Percentiles rank a stretch among this genome's conserved stretches.
Evolutionary conservation across 306 rosid species (phyloP).

Genomic region (Vachellia pachyceras): DNA sequence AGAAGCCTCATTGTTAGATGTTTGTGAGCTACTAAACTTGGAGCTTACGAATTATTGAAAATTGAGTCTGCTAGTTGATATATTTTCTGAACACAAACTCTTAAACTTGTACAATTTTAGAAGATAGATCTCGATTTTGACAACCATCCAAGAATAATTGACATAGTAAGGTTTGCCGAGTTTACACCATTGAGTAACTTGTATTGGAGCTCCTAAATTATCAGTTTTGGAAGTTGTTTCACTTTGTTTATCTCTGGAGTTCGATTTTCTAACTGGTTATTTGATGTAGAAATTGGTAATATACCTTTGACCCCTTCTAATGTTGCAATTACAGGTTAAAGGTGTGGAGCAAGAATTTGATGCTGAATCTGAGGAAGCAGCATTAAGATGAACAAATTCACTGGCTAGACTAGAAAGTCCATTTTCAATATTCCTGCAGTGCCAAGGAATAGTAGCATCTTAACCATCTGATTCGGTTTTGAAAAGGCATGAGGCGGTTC

Average conservation of each 20-base stretch:
- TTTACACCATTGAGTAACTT: conserved; percentile 7
- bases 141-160: conserved; percentile 1
- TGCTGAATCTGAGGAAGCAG: conserved; percentile 68
- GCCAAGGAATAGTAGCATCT: neutral
- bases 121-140: neutral
- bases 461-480: neutral
- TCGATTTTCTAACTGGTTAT: neutral
- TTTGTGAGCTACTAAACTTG: neutral
- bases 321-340: conserved; percentile 70
- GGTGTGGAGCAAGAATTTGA: conserved; percentile 89
- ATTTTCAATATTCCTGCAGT: neutral
- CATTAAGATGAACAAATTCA: conserved; percentile 32
- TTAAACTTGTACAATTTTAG: too few species aligned
- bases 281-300: neutral
- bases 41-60: neutral
- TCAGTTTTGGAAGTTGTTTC: conserved; percentile 20
- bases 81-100: neutral
- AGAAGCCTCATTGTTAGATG: neutral
- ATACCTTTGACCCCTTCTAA: neutral
- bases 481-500: neutral
- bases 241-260: neutral
- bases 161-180: conserved; percentile 1
- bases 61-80: neutral
- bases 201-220: neutral
- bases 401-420: neutral